Conservation (phyloP, 2,329 filamentous ascomycete species). For the Bipolaris sorokiniana region DNA sequence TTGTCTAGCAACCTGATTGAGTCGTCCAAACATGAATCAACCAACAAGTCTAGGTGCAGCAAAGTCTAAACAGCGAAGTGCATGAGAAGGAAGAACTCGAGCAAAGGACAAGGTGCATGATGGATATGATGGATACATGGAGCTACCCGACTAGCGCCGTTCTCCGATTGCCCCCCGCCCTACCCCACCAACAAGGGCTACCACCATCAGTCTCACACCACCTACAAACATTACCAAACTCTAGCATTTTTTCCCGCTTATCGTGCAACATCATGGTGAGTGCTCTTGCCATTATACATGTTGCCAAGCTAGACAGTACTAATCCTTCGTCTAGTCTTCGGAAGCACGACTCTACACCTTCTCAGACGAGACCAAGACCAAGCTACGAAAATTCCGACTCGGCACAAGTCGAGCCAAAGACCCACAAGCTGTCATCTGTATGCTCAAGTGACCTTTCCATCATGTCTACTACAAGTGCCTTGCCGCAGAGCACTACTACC, state of each 20-base stretch:
- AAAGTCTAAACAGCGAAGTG: slow-evolving; percentile 28
- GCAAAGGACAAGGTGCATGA: slow-evolving; percentile 8
- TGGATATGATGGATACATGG: slow-evolving; percentile 9
- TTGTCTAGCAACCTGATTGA: slow-evolving; percentile 76
- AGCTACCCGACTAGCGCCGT: slow-evolving; percentile 22
- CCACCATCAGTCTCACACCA: slow-evolving; percentile 28
- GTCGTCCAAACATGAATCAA: slow-evolving; percentile 72
- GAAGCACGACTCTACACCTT: slow-evolving; percentile 92
- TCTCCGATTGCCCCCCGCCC: slow-evolving; percentile 20
- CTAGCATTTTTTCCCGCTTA: neutral
- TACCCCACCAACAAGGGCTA: slow-evolving; percentile 15
- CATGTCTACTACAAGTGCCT: slow-evolving; percentile 1
- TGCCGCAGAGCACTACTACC: neutral
- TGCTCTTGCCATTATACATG: slow-evolving; percentile 1
- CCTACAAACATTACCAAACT: slow-evolving; percentile 12
- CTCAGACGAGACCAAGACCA: slow-evolving; percentile 85
- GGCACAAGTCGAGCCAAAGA: slow-evolving; percentile 85
- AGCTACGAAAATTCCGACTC: slow-evolving; percentile 92
- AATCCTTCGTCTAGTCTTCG: slow-evolving; percentile 60
- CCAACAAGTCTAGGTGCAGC: neutral
- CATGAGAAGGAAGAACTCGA: slow-evolving; percentile 16
- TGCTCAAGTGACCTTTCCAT: slow-evolving; percentile 40
- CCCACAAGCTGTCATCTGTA: slow-evolving; percentile 94
- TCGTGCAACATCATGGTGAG: slow-evolving; percentile 28
- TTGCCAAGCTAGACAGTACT: neutral